A percentile compares a stretch with the other conserved stretches of the same genome.
phyloP scores from a whole-genome alignment of 2,329 filamentous ascomycete genomes.

The Cordyceps cicadae region DNA sequence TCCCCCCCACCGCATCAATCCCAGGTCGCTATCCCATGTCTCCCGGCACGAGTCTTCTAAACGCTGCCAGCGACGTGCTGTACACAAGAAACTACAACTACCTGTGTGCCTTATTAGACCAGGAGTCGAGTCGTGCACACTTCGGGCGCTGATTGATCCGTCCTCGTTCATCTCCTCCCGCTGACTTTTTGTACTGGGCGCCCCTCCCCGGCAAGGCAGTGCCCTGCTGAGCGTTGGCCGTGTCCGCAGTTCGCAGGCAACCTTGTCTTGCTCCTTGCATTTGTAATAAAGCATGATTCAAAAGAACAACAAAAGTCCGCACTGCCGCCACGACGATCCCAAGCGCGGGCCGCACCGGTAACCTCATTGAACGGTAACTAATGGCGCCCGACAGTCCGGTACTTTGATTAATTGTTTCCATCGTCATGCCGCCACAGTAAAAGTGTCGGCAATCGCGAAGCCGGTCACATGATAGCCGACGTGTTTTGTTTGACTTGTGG shows the following conservation, averaged over 20 bases:
- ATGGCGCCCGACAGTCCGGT: background rate
- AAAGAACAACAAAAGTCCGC: background rate
- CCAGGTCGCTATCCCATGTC: background rate
- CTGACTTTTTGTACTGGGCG: background rate
- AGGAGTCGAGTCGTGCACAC: background rate
- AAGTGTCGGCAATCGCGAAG: background rate
- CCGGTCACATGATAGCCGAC: slow-evolving; percentile 6
- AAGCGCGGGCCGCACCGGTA: background rate
- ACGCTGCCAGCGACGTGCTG: background rate
- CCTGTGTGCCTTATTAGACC: background rate
- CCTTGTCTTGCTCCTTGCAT: background rate
- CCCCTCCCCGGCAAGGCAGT: background rate
- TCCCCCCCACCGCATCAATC: background rate
- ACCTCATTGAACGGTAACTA: background rate
- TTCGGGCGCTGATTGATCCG: background rate
- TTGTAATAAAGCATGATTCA: slow-evolving; percentile 4
- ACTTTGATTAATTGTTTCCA: background rate
- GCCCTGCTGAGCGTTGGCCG: background rate
- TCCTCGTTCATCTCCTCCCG: background rate
- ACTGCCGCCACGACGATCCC: background rate
- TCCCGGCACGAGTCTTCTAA: background rate
- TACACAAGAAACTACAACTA: background rate
- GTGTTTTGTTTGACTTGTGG: background rate
- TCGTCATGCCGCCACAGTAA: background rate
- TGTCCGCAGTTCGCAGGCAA: background rate